These are phyloP conservation scores for Raffaelea deltoideospora DNA, from an alignment of 2,329 filamentous ascomycete genomes.

Conservation along the genomic window DNA sequence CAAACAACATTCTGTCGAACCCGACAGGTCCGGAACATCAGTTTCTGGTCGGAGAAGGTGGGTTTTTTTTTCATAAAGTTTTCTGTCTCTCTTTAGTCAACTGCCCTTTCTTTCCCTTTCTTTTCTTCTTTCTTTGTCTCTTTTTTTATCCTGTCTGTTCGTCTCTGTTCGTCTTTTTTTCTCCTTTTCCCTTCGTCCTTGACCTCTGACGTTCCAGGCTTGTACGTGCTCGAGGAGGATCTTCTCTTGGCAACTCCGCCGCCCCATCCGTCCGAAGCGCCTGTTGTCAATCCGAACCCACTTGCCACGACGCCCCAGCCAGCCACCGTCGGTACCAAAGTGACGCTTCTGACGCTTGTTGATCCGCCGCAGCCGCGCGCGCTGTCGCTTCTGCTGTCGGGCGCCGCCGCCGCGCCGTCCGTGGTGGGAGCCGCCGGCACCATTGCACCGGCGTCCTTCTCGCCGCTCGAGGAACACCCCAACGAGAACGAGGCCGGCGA, in stretches of 20 bases:
- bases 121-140: no score
- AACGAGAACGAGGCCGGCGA: conserved; percentile 8
- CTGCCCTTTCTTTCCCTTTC: no score
- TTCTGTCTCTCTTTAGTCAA: no score
- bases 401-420: background rate
- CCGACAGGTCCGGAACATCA: conserved; percentile 75
- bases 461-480: conserved; percentile 6
- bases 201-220: conserved; percentile 37
- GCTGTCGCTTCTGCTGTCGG: conserved; percentile 32
- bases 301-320: conserved; percentile 72
- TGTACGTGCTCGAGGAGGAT: conserved; percentile 82
- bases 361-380: conserved; percentile 38
- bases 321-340: conserved; percentile 69
- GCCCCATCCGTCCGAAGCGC: conserved; percentile 87
- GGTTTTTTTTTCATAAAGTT: no score
- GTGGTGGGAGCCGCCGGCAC: background rate
- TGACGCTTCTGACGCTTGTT: conserved; percentile 63
- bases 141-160: no score
- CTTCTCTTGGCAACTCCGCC: conserved; percentile 85
- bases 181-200: background rate
- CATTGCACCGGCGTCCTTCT: background rate
- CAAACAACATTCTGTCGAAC: conserved; percentile 74
- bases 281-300: conserved; percentile 75
- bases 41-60: conserved; percentile 87
- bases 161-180: background rate